Percentiles rank a stretch among this genome's conserved stretches.
Evolutionary conservation across 2,329 filamentous ascomycete species (phyloP).

Genomic region (Pochonia chlamydosporia): DNA sequence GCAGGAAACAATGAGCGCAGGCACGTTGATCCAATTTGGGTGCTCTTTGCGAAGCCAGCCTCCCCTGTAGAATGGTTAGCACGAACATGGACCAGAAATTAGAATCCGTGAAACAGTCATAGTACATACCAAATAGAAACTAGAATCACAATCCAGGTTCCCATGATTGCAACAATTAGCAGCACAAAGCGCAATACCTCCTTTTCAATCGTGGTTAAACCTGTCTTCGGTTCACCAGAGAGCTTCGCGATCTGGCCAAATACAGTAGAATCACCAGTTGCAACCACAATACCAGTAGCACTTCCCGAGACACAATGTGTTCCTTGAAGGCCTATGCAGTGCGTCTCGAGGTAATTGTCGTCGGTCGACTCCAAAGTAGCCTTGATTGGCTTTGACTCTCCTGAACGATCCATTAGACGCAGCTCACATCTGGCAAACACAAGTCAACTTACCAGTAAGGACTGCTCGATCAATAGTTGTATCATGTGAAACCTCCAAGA

Average conservation of each 20-base stretch:
- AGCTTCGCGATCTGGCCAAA: constrained; percentile 71
- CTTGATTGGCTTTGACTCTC: constrained; percentile 58
- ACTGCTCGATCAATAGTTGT: constrained; percentile 69
- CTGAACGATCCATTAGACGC: too few species aligned
- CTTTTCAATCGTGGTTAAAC: constrained; percentile 63
- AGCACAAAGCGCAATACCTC: constrained; percentile 69
- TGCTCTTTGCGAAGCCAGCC: constrained; percentile 62
- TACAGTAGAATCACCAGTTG: constrained; percentile 66
- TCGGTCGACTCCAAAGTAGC: constrained; percentile 63
- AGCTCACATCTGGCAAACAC: too few species aligned
- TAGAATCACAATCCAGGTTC: constrained; percentile 58
- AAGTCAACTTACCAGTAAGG: too few species aligned
- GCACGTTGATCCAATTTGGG: constrained; percentile 66
- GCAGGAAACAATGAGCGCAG: constrained; percentile 65
- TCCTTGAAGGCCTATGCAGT: constrained; percentile 71
- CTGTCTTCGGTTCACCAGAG: constrained; percentile 62
- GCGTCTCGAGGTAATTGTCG: constrained; percentile 70
- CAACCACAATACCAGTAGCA: constrained; percentile 61
- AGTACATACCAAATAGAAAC: constrained; percentile 60
- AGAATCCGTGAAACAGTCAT: too few species aligned
- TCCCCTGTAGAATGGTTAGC: constrained; percentile 38
- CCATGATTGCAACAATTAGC: constrained; percentile 63
- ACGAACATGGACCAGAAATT: too few species aligned
- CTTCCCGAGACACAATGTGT: constrained; percentile 70
- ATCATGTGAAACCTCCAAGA: constrained; percentile 62